Conservation (phyloP, 805 yeast species). For the Clavispora asparagi region DNA sequence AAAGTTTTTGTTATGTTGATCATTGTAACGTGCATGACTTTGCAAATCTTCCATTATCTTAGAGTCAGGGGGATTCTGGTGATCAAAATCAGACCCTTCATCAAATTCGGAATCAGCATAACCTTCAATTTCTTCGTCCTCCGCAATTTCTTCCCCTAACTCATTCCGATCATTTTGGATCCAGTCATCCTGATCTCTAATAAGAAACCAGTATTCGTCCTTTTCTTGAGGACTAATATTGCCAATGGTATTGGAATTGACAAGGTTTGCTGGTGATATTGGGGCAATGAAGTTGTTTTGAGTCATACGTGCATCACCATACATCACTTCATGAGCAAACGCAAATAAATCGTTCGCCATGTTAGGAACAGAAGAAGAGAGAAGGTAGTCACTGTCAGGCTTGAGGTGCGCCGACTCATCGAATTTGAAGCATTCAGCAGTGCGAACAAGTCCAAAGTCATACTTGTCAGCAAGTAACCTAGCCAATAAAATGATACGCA, state of each 20-base stretch:
- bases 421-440: constrained; percentile 41
- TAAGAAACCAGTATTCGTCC: constrained; percentile 24
- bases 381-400: constrained; percentile 18
- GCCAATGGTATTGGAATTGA: constrained; percentile 6
- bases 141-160: constrained; percentile 17
- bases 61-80: constrained; percentile 4
- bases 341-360: constrained; percentile 18
- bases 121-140: constrained; percentile 20
- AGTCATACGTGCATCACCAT: constrained; percentile 37
- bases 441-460: constrained; percentile 51
- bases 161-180: constrained; percentile 17
- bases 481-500: constrained; percentile 48
- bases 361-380: constrained; percentile 14
- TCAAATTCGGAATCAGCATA: constrained; percentile 27
- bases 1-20: constrained; percentile 7
- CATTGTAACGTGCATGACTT: constrained; percentile 6
- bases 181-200: constrained; percentile 10
- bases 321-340: constrained; percentile 29
- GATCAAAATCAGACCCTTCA: constrained; percentile 19
- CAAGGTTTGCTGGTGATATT: constrained; percentile 28
- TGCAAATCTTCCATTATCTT: constrained; percentile 2
- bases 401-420: constrained; percentile 24
- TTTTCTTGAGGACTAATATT: constrained; percentile 14
- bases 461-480: constrained; percentile 46
- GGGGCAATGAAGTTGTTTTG: constrained; percentile 36